A percentile compares a stretch with the other conserved stretches of the same genome.
Conservation (phyloP, 768 basidiomycete species). For the Suillus subluteus region DNA sequence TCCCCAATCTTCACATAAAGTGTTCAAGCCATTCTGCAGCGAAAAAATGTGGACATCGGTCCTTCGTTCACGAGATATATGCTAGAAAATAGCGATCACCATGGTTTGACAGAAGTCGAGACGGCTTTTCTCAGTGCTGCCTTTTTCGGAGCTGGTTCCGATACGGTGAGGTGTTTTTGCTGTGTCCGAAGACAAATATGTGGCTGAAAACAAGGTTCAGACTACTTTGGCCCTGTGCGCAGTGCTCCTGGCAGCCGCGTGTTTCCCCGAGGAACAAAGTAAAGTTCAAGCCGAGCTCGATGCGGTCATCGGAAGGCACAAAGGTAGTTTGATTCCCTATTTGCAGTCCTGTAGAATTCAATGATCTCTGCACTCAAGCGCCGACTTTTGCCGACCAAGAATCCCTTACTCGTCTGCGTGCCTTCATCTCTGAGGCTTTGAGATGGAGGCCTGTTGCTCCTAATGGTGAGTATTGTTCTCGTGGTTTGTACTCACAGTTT, state of each 20-base stretch:
- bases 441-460: slow-evolving; percentile 1
- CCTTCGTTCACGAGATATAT: not conserved
- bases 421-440: not conserved
- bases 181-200: not conserved
- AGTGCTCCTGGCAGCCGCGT: not conserved
- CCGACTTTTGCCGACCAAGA: not conserved
- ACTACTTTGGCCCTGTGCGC: not conserved
- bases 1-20: not conserved
- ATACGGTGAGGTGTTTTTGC: not conserved
- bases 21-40: not conserved
- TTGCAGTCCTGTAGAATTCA: not conserved
- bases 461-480: not conserved
- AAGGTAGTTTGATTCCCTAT: not conserved
- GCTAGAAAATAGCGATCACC: not conserved
- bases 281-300: not conserved
- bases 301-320: not conserved
- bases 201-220: not conserved
- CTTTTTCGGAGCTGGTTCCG: slow-evolving; percentile 1
- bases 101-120: not conserved
- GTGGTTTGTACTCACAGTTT: not conserved
- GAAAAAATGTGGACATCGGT: not conserved
- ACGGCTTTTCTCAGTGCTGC: not conserved
- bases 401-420: not conserved
- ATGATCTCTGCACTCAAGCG: not conserved
- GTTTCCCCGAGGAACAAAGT: not conserved